Base-by-base conservation (phyloP, 2,329 filamentous ascomycete species). In the Botrytis galanthina region DNA sequence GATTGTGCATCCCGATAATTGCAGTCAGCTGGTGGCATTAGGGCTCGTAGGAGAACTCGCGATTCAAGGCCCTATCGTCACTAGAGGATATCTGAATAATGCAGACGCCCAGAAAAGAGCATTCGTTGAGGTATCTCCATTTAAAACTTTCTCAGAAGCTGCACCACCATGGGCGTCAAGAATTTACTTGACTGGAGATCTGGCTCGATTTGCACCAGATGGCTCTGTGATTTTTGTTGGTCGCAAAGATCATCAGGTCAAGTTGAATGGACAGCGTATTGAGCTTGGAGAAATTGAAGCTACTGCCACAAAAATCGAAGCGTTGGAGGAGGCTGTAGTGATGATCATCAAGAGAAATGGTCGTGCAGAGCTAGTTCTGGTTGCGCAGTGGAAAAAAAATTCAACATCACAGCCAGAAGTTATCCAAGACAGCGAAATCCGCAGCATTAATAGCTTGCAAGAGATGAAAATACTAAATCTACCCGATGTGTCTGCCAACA, bases 181-280 rank as follows among this genome's bases (percentile, higher is more conserved):
- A 57, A 4, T 29, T 29, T 57, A 57, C 9, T 18, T 57, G 0
- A 57, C 51, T 57, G 51, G 51, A 57, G 51, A 57, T 29, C 51
- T 57, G 51, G 51, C 80, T 4, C 81, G 80, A 32, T 88, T 89
- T 73, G 83, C 87, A 59, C 79, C 81, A 0, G 85, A 89, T 68
- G 80, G 78, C 20, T 84, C 84, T 6, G 85, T 91, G 60, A 81
- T 85, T 20, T 90, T 88, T 74, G 83, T 90, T 57, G 89, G 90
- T 22, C 85, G 91, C 67, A 90, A 89, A 76, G 90, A 92, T 77
- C 87, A 86, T 32, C 90, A 90, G 79, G 87, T 91, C 73, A 92
- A 93, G 81, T 82, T 92, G 44, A 84, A 86, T 20, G 92, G 92
- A 39, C 90, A 88, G 76, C 83, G 90, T 71, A 86, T 91, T 70